Evolutionary conservation across 208 protist species (phyloP).

Genomic region (Trypanosoma rangeli): DNA sequence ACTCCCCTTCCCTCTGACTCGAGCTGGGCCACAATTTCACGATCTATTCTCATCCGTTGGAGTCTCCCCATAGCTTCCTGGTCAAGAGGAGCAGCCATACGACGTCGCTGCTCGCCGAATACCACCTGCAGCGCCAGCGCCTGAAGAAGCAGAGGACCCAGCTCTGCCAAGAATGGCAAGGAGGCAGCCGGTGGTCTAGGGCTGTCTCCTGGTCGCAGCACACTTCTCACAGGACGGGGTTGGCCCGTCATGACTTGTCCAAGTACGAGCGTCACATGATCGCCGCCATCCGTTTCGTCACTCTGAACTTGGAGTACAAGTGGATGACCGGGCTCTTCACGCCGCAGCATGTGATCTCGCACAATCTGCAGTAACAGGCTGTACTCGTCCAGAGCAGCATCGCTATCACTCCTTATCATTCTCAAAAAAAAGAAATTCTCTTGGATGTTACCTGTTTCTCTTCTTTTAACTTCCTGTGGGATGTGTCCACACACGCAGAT

Average conservation of each 20-base stretch:
- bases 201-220: neutral
- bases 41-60: conserved; percentile 10
- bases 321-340: conserved; percentile 11
- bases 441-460: neutral
- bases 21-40: conserved; percentile 18
- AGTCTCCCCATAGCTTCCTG: conserved; percentile 14
- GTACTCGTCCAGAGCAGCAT: conserved; percentile 22
- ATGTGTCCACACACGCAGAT: neutral
- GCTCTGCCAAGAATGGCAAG: conserved; percentile 17
- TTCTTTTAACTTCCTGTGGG: neutral
- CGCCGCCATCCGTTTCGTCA: conserved; percentile 10
- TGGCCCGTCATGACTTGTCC: conserved; percentile 3
- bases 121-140: conserved; percentile 21
- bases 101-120: conserved; percentile 24
- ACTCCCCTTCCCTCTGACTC: conserved; percentile 20
- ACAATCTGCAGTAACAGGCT: conserved; percentile 25
- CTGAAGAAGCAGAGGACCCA: conserved; percentile 25
- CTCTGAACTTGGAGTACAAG: conserved; percentile 14
- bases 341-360: conserved; percentile 14
- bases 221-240: neutral
- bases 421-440: neutral
- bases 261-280: conserved; percentile 28
- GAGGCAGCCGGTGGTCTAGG: neutral
- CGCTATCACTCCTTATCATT: conserved; percentile 4
- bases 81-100: conserved; percentile 26